A percentile compares a stretch with the other conserved stretches of the same genome.
These are phyloP conservation scores for Ceratobasidium sp. DNA, from an alignment of 1,284 basidiomycete species.

Conservation along the genomic window DNA sequence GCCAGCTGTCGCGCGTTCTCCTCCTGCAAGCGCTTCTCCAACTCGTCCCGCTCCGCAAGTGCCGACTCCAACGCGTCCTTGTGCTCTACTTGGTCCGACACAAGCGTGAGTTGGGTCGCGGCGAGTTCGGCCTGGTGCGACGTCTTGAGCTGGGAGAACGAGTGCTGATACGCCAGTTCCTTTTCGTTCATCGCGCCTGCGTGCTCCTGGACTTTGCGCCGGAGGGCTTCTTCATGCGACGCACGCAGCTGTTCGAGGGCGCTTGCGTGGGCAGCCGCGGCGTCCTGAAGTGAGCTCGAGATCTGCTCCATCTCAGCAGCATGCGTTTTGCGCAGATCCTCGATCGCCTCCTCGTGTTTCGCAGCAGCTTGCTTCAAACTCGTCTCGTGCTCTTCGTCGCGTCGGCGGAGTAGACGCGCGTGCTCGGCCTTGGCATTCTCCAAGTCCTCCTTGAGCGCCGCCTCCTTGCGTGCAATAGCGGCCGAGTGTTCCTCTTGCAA, in stretches of 20 bases:
- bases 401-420: slow-evolving; percentile 38
- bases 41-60: slow-evolving; percentile 56
- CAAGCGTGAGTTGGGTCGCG: slow-evolving; percentile 59
- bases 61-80: slow-evolving; percentile 58
- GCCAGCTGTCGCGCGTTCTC: slow-evolving; percentile 57
- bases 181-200: slow-evolving; percentile 43
- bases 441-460: slow-evolving; percentile 47
- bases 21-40: slow-evolving; percentile 59
- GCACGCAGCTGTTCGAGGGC: slow-evolving; percentile 26
- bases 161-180: slow-evolving; percentile 15
- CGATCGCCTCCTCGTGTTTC: slow-evolving; percentile 41
- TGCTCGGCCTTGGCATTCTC: slow-evolving; percentile 48
- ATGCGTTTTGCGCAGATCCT: slow-evolving; percentile 40
- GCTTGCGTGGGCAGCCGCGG: slow-evolving; percentile 26
- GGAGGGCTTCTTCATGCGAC: slow-evolving; percentile 27
- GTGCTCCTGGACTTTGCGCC: slow-evolving; percentile 43
- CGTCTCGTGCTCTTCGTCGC: slow-evolving; percentile 62
- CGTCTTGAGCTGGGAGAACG: slow-evolving; percentile 54
- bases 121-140: slow-evolving; percentile 63
- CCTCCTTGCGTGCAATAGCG: slow-evolving; percentile 47
- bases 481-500: slow-evolving; percentile 51
- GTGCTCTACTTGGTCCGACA: slow-evolving; percentile 62
- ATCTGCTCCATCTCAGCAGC: slow-evolving; percentile 16
- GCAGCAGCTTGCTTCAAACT: slow-evolving; percentile 55
- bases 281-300: slow-evolving; percentile 22